These are phyloP conservation scores for Aspergillus neoniger DNA, from an alignment of 2,329 filamentous ascomycete genomes.

Conservation along the genomic window DNA sequence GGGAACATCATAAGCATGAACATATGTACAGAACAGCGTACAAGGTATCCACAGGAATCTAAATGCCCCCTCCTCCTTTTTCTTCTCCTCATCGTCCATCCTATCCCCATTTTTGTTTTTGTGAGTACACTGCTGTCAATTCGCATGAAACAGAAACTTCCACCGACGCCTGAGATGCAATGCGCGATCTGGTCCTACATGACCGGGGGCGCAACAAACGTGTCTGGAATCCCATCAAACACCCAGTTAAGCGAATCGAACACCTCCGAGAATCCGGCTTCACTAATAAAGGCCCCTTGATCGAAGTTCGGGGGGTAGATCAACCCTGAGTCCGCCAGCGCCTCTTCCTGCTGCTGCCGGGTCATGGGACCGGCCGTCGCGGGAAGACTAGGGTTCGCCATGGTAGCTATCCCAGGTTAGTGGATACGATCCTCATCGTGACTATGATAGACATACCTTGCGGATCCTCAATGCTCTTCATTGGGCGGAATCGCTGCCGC, in stretches of 20 bases:
- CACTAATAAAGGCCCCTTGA: slow-evolving; percentile 40
- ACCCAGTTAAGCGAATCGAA: slow-evolving; percentile 94
- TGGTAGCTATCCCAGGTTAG: slow-evolving; percentile 23
- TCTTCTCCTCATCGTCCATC: not conserved
- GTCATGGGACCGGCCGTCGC: slow-evolving; percentile 27
- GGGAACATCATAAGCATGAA: not conserved
- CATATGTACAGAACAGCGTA: not conserved
- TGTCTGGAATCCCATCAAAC: slow-evolving; percentile 78
- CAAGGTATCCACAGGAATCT: not conserved
- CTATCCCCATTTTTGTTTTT: too few relatives aligned
- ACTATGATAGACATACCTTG: slow-evolving; percentile 58
- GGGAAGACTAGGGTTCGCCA: slow-evolving; percentile 42
- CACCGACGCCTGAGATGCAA: not conserved
- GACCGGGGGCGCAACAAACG: slow-evolving; percentile 40
- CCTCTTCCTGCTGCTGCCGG: slow-evolving; percentile 33
- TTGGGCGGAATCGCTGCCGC: slow-evolving; percentile 65
- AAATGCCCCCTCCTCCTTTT: not conserved
- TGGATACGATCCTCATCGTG: slow-evolving; percentile 15
- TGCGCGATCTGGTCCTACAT: slow-evolving; percentile 23
- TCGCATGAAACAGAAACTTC: not conserved
- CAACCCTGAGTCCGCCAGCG: slow-evolving; percentile 34
- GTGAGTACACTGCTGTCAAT: not conserved
- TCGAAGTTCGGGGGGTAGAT: slow-evolving; percentile 40
- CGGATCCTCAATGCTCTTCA: slow-evolving; percentile 61
- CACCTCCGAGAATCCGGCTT: slow-evolving; percentile 65